phyloP scores from a whole-genome alignment of 1,139 yeast genomes.

The Geotrichum klebahnii region DNA sequence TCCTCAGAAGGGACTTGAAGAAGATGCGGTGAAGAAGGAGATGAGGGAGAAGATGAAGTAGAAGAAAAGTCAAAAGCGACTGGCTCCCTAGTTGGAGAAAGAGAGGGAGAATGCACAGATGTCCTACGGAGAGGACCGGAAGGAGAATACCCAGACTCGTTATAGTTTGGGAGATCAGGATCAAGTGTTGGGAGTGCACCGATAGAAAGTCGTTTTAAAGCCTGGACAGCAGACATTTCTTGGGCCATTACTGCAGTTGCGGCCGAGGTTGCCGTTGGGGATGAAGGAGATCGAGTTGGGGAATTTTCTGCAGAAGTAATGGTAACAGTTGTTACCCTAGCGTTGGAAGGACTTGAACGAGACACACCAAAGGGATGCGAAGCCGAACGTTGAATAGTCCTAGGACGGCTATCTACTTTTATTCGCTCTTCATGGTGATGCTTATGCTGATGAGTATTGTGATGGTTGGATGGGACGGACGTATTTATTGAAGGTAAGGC shows the following conservation, averaged over 20 bases:
- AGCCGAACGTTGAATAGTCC: not conserved
- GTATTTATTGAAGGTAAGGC: constrained; percentile 5
- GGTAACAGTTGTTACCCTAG: not conserved
- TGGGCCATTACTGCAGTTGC: constrained; percentile 47
- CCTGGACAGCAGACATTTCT: constrained; percentile 47
- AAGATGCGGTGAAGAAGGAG: not conserved
- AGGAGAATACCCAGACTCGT: constrained; percentile 9
- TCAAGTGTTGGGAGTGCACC: constrained; percentile 45
- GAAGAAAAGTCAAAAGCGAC: constrained; percentile 14
- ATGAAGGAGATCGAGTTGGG: constrained; percentile 8
- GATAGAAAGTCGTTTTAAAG: constrained; percentile 47
- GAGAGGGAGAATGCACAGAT: constrained; percentile 1
- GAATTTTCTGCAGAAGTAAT: constrained; percentile 6
- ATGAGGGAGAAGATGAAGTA: not conserved
- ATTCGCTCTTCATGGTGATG: constrained; percentile 3
- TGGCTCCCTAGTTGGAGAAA: constrained; percentile 14
- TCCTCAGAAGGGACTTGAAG: constrained; percentile 7
- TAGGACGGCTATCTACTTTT: not conserved
- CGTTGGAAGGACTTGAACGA: not conserved
- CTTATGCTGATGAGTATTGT: constrained; percentile 2
- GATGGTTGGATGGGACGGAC: constrained; percentile 1
- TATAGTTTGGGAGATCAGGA: constrained; percentile 44
- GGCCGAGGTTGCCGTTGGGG: constrained; percentile 10
- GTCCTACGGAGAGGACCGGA: not conserved
- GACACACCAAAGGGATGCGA: not conserved